Evolutionary conservation across 2,329 filamentous ascomycete genomes (phyloP).

Genomic region (Corinectria fuckeliana): DNA sequence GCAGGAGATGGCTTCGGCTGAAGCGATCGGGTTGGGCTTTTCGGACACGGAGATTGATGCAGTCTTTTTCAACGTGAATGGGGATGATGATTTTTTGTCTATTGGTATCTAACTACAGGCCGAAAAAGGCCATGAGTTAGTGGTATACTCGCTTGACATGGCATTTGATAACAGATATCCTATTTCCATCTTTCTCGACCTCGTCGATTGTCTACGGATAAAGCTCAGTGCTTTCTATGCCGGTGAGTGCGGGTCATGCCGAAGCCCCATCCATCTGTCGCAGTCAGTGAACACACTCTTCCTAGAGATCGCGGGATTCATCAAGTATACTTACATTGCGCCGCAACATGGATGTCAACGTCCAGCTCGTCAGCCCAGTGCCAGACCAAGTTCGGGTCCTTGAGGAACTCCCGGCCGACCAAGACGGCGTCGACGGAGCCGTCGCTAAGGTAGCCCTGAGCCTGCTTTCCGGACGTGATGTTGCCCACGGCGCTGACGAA

Average conservation of each 20-base stretch:
- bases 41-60: conserved; percentile 16
- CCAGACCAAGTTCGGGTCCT: conserved; percentile 61
- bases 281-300: neutral
- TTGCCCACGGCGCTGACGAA: conserved; percentile 52
- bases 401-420: conserved; percentile 59
- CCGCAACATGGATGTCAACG: conserved; percentile 52
- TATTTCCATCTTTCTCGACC: neutral
- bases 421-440: conserved; percentile 54
- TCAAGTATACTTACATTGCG: conserved; percentile 36
- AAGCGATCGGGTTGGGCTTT: conserved; percentile 15
- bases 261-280: conserved; percentile 36
- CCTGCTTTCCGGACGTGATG: conserved; percentile 51
- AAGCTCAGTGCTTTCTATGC: conserved; percentile 26
- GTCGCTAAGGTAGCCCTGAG: conserved; percentile 53
- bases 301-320: rapidly evolving
- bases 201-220: neutral
- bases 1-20: neutral
- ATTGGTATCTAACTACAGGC: conserved; percentile 18
- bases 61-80: conserved; percentile 23
- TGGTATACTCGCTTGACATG: conserved; percentile 13
- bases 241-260: conserved; percentile 36
- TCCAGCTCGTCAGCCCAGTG: conserved; percentile 59
- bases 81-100: conserved; percentile 18
- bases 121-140: no score
- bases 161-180: neutral